Evolutionary conservation across 2,329 filamentous ascomycete genomes (phyloP).

Genomic region (Lecanicillium sp.): DNA sequence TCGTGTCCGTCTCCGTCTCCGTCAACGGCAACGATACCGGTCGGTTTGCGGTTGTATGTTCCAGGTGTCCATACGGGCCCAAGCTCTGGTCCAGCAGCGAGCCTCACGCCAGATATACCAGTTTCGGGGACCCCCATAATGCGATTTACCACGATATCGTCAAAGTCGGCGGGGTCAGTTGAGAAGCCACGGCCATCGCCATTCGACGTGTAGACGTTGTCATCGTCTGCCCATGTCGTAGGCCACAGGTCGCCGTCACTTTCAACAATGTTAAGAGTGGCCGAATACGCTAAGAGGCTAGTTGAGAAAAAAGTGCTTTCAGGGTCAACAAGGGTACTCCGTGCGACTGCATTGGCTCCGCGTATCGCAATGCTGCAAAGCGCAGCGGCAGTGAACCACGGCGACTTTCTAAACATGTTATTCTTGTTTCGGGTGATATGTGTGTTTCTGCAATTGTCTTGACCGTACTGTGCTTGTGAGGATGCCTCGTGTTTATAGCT

Average conservation of each 20-base stretch:
- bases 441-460: too few relatives aligned
- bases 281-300: neutral
- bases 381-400: too few relatives aligned
- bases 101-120: constrained; percentile 1
- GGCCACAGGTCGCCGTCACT: constrained; percentile 6
- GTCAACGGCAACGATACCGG: constrained; percentile 5
- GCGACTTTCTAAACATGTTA: too few relatives aligned
- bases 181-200: constrained; percentile 5
- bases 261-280: constrained; percentile 3
- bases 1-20: constrained; percentile 6
- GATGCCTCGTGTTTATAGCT: too few relatives aligned
- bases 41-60: constrained; percentile 6
- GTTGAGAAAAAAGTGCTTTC: neutral
- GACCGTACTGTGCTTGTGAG: too few relatives aligned
- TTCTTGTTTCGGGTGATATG: too few relatives aligned
- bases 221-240: constrained; percentile 6
- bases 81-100: constrained; percentile 1
- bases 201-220: constrained; percentile 6
- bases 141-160: constrained; percentile 5
- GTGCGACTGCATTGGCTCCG: neutral
- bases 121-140: constrained; percentile 3
- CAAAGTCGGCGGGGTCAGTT: constrained; percentile 4
- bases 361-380: neutral
- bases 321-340: neutral
- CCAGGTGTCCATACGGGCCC: constrained; percentile 5